phyloP scores from a whole-genome alignment of 129 eudicot genomes.

The Daucus carota region DNA sequence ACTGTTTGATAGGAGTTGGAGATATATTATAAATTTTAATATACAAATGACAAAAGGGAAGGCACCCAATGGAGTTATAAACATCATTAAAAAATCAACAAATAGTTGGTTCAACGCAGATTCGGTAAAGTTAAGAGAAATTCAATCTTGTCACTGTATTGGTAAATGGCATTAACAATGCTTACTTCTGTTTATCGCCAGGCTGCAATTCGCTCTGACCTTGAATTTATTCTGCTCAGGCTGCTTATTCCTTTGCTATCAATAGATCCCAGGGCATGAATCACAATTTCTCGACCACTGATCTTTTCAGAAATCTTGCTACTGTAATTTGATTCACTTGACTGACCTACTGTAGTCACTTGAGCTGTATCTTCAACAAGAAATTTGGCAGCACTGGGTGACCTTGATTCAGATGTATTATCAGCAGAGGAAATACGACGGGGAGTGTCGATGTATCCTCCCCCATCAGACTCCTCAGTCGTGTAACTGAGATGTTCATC shows the following conservation, averaged over 20 bases:
- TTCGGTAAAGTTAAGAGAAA: neutral
- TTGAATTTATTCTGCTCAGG: slow-evolving; percentile 47
- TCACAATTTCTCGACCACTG: slow-evolving; percentile 9
- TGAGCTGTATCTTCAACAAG: slow-evolving; percentile 6
- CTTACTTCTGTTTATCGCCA: slow-evolving; percentile 32
- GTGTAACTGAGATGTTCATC: slow-evolving; percentile 24
- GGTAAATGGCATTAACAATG: neutral
- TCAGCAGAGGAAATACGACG: slow-evolving; percentile 12
- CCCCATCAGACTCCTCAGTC: slow-evolving; percentile 44
- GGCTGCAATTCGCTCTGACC: slow-evolving; percentile 54
- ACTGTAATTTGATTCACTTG: slow-evolving; percentile 12
- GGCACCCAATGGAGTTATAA: neutral
- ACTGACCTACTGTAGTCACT: neutral
- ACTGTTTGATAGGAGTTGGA: neutral
- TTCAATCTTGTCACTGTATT: neutral
- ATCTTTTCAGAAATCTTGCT: slow-evolving; percentile 8
- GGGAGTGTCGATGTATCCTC: slow-evolving; percentile 24
- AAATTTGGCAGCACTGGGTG: slow-evolving; percentile 11
- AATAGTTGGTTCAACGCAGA: neutral
- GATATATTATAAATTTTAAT: neutral
- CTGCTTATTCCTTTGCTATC: slow-evolving; percentile 41
- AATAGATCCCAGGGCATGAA: slow-evolving; percentile 21
- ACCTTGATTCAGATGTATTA: slow-evolving; percentile 7
- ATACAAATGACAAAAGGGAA: neutral
- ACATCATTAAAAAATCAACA: neutral